Conservation (phyloP, 1,284 basidiomycete genomes). For the Pyrrhoderma lamaoense region DNA sequence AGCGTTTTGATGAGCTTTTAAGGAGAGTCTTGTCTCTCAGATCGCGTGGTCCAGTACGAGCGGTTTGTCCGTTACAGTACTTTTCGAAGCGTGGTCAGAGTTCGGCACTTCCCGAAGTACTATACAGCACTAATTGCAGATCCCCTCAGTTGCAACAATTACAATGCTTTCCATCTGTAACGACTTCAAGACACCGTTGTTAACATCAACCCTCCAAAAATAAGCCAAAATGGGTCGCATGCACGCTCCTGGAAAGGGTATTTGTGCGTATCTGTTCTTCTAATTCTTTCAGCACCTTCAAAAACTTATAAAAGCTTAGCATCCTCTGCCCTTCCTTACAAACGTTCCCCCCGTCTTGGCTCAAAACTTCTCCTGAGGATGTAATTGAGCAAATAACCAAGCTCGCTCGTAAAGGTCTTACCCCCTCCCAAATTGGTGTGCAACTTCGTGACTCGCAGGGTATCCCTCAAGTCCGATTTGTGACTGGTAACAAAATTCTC, state of each 20-base stretch:
- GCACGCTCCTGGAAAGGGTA: slow-evolving; percentile 98
- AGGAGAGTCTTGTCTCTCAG: neutral
- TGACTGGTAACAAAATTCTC: slow-evolving; percentile 99
- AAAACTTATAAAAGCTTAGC: slow-evolving; percentile 35
- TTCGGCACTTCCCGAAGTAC: neutral
- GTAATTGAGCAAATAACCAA: slow-evolving; percentile 96
- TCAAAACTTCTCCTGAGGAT: slow-evolving; percentile 94
- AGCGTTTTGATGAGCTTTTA: neutral
- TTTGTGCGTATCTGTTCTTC: slow-evolving; percentile 52
- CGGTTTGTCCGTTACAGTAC: neutral
- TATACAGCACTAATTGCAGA: neutral
- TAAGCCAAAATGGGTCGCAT: slow-evolving; percentile 79
- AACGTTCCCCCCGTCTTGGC: slow-evolving; percentile 94
- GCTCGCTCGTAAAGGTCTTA: slow-evolving; percentile 95
- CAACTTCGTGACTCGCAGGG: slow-evolving; percentile 97
- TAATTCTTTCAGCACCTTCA: slow-evolving; percentile 1
- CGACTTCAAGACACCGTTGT: slow-evolving; percentile 5
- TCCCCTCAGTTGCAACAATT: no score
- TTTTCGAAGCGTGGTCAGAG: neutral
- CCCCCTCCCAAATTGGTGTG: slow-evolving; percentile 97
- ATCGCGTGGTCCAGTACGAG: neutral
- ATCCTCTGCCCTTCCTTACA: slow-evolving; percentile 97
- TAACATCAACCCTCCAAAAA: slow-evolving; percentile 1
- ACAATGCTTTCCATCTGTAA: no score
- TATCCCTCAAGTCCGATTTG: slow-evolving; percentile 94